phyloP scores from a whole-genome alignment of 257 asterid species.

The Nicotiana tomentosiformis region DNA sequence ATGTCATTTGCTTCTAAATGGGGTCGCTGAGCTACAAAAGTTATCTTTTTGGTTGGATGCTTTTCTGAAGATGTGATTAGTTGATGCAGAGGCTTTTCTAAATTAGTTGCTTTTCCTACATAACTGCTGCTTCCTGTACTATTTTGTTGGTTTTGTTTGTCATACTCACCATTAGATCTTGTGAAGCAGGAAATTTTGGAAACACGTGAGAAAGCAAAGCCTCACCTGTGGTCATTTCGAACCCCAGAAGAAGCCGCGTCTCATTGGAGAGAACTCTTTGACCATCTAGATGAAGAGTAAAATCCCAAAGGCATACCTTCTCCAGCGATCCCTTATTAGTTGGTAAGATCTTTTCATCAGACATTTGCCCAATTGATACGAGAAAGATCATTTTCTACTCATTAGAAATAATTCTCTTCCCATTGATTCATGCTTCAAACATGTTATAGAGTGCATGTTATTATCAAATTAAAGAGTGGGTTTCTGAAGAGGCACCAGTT shows the following conservation, averaged over 20 bases:
- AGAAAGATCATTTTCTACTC: neutral
- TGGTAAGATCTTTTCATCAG: neutral
- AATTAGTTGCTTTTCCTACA: neutral
- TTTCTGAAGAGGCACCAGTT: neutral
- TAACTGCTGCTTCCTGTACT: neutral
- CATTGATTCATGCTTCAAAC: neutral
- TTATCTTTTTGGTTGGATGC: neutral
- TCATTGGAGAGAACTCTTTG: constrained; percentile 38
- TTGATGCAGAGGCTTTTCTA: neutral
- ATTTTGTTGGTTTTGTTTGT: neutral
- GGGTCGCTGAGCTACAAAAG: neutral
- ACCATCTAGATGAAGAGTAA: constrained; percentile 33
- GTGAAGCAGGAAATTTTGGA: constrained; percentile 24
- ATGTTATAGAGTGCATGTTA: neutral
- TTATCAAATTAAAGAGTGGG: neutral
- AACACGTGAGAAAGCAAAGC: constrained; percentile 37
- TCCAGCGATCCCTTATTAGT: too few relatives aligned
- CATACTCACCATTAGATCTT: neutral
- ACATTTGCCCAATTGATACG: neutral
- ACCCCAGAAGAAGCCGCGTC: constrained; percentile 42
- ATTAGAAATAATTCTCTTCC: neutral
- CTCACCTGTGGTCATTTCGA: constrained; percentile 54
- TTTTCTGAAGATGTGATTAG: neutral
- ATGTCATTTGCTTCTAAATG: neutral
- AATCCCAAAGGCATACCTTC: neutral